Percentiles rank a stretch among this genome's conserved stretches.
Evolutionary conservation across 2,329 filamentous ascomycete genomes (phyloP).

Genomic region (Phialophora verrucosa): DNA sequence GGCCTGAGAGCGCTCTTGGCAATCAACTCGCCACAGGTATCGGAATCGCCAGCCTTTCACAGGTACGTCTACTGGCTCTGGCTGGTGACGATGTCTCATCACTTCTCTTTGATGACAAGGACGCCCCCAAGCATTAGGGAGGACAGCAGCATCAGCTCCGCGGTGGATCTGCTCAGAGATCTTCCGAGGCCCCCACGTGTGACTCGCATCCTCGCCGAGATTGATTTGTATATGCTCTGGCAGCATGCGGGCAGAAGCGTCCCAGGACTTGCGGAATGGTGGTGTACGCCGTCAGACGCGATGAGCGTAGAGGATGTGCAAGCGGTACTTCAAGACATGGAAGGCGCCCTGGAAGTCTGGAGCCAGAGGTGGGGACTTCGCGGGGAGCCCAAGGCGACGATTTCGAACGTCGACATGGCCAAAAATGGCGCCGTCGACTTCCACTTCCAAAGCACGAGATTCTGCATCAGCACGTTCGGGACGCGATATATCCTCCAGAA

Average conservation of each 20-base stretch:
- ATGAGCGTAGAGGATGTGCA: slow-evolving; percentile 5
- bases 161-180: slow-evolving; percentile 17
- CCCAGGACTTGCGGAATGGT: slow-evolving; percentile 24
- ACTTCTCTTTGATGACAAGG: slow-evolving; percentile 27
- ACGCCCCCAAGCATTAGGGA: slow-evolving; percentile 19
- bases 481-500: slow-evolving; percentile 15
- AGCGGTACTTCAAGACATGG: slow-evolving; percentile 16
- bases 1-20: not conserved
- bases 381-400: slow-evolving; percentile 20
- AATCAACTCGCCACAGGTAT: slow-evolving; percentile 1
- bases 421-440: slow-evolving; percentile 23
- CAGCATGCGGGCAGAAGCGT: slow-evolving; percentile 20
- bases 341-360: slow-evolving; percentile 21
- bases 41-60: slow-evolving; percentile 10
- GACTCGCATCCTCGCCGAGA: slow-evolving; percentile 22
- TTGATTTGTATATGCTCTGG: slow-evolving; percentile 26
- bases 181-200: slow-evolving; percentile 15
- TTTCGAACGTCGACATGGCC: slow-evolving; percentile 19
- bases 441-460: slow-evolving; percentile 19
- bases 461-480: slow-evolving; percentile 21
- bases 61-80: slow-evolving; percentile 25
- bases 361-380: slow-evolving; percentile 21
- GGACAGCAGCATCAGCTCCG: slow-evolving; percentile 21
- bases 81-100: slow-evolving; percentile 25
- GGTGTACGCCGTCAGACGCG: slow-evolving; percentile 21